Evolutionary conservation across 352 stramenopile species (phyloP).

Genomic region (Elongisporangium anandrum): DNA sequence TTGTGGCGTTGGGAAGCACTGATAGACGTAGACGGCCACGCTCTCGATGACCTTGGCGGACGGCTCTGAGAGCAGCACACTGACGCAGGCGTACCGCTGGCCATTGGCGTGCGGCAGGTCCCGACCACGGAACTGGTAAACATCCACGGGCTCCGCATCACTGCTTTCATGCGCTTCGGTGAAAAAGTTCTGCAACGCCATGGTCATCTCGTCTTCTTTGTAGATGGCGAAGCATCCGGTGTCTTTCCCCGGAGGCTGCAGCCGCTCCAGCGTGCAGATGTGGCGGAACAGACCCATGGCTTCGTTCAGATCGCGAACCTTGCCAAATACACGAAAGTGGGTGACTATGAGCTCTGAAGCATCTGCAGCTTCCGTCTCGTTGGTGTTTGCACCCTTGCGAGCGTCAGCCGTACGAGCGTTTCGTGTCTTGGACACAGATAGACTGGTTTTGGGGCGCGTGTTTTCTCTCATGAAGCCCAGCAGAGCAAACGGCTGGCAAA

Average conservation of each 20-base stretch:
- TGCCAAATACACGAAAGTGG: slow-evolving; percentile 71
- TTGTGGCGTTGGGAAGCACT: slow-evolving; percentile 76
- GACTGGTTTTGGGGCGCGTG: slow-evolving; percentile 8
- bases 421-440: slow-evolving; percentile 11
- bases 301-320: slow-evolving; percentile 57
- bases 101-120: slow-evolving; percentile 50
- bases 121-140: slow-evolving; percentile 39
- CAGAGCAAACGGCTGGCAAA: slow-evolving; percentile 68
- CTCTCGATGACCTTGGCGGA: slow-evolving; percentile 32
- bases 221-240: slow-evolving; percentile 63
- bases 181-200: slow-evolving; percentile 68
- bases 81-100: slow-evolving; percentile 74
- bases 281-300: slow-evolving; percentile 65
- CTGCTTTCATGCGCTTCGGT: slow-evolving; percentile 5
- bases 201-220: slow-evolving; percentile 82
- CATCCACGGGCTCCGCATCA: not conserved
- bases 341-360: slow-evolving; percentile 9
- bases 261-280: slow-evolving; percentile 53
- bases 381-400: not conserved
- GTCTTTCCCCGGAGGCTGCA: slow-evolving; percentile 22
- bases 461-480: slow-evolving; percentile 57
- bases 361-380: not conserved
- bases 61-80: slow-evolving; percentile 28
- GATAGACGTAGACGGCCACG: slow-evolving; percentile 68
- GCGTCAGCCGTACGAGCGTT: not conserved